A percentile compares a stretch with the other conserved stretches of the same genome.
Evolutionary conservation across 2,329 filamentous ascomycete genomes (phyloP).

Genomic region (Fusarium keratoplasticum): DNA sequence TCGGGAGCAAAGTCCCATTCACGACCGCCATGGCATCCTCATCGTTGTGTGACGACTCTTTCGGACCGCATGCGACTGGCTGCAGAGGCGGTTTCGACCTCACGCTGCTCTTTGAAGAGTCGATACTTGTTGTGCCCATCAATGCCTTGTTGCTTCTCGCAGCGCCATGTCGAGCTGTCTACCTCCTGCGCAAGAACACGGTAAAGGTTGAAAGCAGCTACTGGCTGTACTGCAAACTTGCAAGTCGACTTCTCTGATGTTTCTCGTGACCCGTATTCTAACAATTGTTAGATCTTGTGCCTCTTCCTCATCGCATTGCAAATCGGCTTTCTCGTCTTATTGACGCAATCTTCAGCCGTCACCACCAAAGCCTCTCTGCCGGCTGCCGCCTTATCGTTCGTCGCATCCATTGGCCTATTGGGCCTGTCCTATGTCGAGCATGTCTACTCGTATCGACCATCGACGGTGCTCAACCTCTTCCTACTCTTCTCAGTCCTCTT

Average conservation of each 20-base stretch:
- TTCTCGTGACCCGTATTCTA: background rate
- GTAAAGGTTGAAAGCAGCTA: slow-evolving; percentile 34
- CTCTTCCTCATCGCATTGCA: slow-evolving; percentile 18
- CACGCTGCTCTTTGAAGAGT: slow-evolving; percentile 57
- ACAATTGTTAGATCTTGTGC: slow-evolving; percentile 19
- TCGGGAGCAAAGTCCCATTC: background rate
- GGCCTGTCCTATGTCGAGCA: slow-evolving; percentile 35
- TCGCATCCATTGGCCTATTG: slow-evolving; percentile 17
- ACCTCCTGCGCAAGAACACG: slow-evolving; percentile 31
- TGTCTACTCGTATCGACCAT: slow-evolving; percentile 32
- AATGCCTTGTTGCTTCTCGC: slow-evolving; percentile 44
- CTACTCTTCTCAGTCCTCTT: slow-evolving; percentile 27
- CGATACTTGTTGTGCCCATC: slow-evolving; percentile 45
- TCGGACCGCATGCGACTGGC: slow-evolving; percentile 33
- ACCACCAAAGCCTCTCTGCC: slow-evolving; percentile 23
- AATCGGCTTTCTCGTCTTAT: slow-evolving; percentile 19
- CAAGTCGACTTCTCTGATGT: slow-evolving; percentile 2
- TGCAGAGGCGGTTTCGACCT: slow-evolving; percentile 61
- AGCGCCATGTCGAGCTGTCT: slow-evolving; percentile 35
- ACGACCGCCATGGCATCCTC: slow-evolving; percentile 14
- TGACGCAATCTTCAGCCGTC: slow-evolving; percentile 20
- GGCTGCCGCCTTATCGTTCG: slow-evolving; percentile 16
- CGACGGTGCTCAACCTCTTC: slow-evolving; percentile 30
- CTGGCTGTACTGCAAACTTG: slow-evolving; percentile 36
- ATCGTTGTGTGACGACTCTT: slow-evolving; percentile 28